A percentile compares a stretch with the other conserved stretches of the same genome.
Conservation (phyloP, 441 rosid genomes). For the Mallotus repandus region DNA sequence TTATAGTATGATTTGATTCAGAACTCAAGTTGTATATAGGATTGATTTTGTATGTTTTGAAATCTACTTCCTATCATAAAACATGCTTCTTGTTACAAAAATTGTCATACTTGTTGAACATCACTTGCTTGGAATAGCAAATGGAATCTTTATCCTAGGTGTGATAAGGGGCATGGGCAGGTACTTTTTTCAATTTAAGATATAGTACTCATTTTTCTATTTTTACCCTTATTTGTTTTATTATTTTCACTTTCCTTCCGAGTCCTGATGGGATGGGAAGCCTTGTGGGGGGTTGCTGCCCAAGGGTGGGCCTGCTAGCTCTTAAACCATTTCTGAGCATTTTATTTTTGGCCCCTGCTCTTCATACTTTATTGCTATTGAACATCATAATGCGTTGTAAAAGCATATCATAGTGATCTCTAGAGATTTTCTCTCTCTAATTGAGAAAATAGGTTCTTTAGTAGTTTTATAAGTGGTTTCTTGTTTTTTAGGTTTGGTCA, state of each 20-base stretch:
- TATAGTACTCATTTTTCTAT: conserved; percentile 17
- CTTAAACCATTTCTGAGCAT: conserved; percentile 13
- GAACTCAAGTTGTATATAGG: neutral
- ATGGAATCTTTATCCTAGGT: conserved; percentile 39
- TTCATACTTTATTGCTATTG: neutral
- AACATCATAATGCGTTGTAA: conserved; percentile 4
- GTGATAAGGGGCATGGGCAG: conserved; percentile 42
- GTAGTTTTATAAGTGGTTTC: too few species aligned
- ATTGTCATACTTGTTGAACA: conserved; percentile 20
- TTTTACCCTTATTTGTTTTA: conserved; percentile 7
- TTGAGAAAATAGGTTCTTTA: too few species aligned
- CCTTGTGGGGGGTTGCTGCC: conserved; percentile 16
- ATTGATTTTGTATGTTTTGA: neutral
- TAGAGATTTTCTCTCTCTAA: too few species aligned
- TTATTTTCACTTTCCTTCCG: conserved; percentile 26
- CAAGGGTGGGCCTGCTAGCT: conserved; percentile 25
- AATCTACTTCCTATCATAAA: conserved; percentile 39
- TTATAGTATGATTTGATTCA: conserved; percentile 1
- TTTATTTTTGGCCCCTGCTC: conserved; percentile 5
- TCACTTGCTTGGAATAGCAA: conserved; percentile 28
- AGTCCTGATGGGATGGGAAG: conserved; percentile 27
- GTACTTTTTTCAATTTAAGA: conserved; percentile 31
- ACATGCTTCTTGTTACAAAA: conserved; percentile 29
- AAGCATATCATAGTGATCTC: too few species aligned
- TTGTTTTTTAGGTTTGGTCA: too few species aligned